Conservation (phyloP, 2,329 filamentous ascomycete species). For the Colletotrichum nymphaeae region DNA sequence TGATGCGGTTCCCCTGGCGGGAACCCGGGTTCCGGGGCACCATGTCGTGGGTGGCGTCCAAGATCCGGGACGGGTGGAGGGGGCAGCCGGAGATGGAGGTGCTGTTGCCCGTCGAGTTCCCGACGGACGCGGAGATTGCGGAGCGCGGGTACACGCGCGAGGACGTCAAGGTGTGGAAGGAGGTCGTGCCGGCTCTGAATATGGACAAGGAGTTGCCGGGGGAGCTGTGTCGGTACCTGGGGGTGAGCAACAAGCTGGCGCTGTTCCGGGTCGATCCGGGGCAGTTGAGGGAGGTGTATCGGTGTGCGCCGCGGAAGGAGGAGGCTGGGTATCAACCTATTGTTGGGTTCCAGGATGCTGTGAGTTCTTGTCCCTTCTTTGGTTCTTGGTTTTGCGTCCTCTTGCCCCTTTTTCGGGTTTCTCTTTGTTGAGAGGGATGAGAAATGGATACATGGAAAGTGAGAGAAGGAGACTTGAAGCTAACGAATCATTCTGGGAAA, state of each 20-base stretch:
- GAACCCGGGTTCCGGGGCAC: conserved; percentile 60
- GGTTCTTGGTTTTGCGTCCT: background rate
- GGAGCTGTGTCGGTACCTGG: conserved; percentile 74
- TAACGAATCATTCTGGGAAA: background rate
- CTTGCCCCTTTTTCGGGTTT: background rate
- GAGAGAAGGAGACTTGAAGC: background rate
- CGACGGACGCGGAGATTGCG: conserved; percentile 66
- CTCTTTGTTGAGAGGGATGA: background rate
- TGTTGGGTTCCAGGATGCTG: conserved; percentile 77
- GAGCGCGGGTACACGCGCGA: conserved; percentile 69
- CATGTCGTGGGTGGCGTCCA: conserved; percentile 59
- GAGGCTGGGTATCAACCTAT: conserved; percentile 72
- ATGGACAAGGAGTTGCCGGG: conserved; percentile 68
- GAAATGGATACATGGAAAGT: background rate
- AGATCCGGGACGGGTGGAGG: conserved; percentile 59
- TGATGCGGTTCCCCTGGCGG: conserved; percentile 74
- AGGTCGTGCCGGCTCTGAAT: conserved; percentile 66
- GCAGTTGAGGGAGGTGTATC: conserved; percentile 67
- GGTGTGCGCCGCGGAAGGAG: conserved; percentile 68
- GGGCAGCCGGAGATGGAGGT: conserved; percentile 72
- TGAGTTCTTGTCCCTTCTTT: conserved; percentile 50
- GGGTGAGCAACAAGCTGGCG: conserved; percentile 72
- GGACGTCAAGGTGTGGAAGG: conserved; percentile 74
- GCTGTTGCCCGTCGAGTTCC: conserved; percentile 72
- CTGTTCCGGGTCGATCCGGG: conserved; percentile 75